phyloP scores from a whole-genome alignment of 495 filamentous ascomycete species.

The Annulohypoxylon stygium region DNA sequence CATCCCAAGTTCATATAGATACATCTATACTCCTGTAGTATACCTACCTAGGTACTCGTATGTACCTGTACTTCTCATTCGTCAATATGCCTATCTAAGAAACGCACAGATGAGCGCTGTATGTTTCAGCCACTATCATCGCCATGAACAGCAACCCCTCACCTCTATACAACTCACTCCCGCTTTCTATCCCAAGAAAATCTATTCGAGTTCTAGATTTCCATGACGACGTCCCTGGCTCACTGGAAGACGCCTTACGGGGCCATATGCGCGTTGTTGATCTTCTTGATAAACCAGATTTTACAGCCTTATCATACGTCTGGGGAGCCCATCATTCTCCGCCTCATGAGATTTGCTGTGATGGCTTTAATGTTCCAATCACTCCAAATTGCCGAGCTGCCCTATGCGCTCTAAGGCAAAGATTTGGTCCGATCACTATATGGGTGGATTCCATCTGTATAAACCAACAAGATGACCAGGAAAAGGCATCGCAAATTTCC shows the following conservation, averaged over 20 bases:
- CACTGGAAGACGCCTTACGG: neutral
- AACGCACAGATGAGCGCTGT: too few species aligned
- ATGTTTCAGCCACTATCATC: neutral
- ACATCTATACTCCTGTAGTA: too few species aligned
- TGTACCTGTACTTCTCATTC: neutral
- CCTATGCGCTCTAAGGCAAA: neutral
- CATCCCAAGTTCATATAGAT: neutral
- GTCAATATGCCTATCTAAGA: too few species aligned
- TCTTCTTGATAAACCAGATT: slow-evolving; percentile 4
- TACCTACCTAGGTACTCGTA: too few species aligned
- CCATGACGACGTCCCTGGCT: neutral
- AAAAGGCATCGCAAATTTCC: slow-evolving; percentile 1
- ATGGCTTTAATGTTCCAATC: neutral
- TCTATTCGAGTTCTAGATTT: slow-evolving; percentile 4
- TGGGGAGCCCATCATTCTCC: neutral
- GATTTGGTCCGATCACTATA: slow-evolving; percentile 3
- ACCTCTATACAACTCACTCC: neutral
- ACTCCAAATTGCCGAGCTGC: slow-evolving; percentile 5
- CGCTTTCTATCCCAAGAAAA: neutral
- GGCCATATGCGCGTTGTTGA: slow-evolving; percentile 7
- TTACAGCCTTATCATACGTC: slow-evolving; percentile 12
- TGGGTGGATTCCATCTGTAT: slow-evolving; percentile 15
- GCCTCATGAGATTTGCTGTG: slow-evolving; percentile 3
- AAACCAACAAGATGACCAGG: slow-evolving; percentile 8
- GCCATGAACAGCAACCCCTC: neutral